phyloP scores from a whole-genome alignment of 1,284 basidiomycete genomes.

The Ceratorhiza oryzae-sativae region DNA sequence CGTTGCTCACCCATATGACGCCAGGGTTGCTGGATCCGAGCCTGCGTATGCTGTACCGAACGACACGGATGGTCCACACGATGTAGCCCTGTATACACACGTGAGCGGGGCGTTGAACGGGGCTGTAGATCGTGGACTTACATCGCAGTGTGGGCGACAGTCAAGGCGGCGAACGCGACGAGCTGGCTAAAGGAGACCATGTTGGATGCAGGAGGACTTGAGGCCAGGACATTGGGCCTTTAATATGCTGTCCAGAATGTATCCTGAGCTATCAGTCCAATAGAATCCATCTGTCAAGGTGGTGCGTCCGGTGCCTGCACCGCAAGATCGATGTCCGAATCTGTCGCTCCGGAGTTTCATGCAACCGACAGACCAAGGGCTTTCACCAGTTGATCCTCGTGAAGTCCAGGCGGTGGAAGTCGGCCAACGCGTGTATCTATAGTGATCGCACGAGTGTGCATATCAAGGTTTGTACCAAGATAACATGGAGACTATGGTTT shows the following conservation, averaged over 20 bases:
- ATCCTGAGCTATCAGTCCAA: conserved; percentile 15
- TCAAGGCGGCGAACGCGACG: neutral
- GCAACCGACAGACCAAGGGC: neutral
- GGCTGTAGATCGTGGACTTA: neutral
- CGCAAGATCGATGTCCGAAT: neutral
- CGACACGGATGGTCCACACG: neutral
- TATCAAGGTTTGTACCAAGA: too few relatives aligned
- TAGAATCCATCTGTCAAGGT: conserved; percentile 5
- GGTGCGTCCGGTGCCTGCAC: neutral
- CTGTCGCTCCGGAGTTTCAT: conserved; percentile 8
- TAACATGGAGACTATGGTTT: neutral
- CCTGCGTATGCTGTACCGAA: neutral
- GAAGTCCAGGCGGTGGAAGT: neutral
- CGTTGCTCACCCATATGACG: neutral
- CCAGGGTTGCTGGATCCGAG: neutral
- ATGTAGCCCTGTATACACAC: neutral
- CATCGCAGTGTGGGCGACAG: neutral
- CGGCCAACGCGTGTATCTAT: neutral
- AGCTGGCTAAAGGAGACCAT: neutral
- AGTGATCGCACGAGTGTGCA: too few relatives aligned
- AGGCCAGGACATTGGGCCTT: neutral
- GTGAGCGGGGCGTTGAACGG: neutral
- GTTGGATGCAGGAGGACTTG: neutral
- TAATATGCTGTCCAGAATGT: neutral
- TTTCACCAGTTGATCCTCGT: neutral